A percentile compares a stretch with the other conserved stretches of the same genome.
Conservation (phyloP, 2,329 filamentous ascomycete genomes). For the Ambrosiella beaveri region DNA sequence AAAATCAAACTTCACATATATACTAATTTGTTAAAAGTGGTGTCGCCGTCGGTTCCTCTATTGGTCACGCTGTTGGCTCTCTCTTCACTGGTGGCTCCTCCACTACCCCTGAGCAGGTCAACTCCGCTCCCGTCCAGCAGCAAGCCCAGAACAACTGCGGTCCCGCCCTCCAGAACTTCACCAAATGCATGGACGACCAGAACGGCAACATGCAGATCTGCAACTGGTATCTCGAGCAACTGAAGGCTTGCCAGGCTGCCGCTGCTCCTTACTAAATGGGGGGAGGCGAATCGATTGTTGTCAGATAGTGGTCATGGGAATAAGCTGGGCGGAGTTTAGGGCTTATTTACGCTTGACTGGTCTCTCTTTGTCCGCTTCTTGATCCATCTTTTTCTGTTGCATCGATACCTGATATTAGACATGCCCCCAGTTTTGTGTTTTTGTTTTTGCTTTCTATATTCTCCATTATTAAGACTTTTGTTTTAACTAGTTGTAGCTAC, state of each 20-base stretch:
- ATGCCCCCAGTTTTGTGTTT: not conserved
- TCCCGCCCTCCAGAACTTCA: slow-evolving; percentile 68
- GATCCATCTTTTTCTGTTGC: not conserved
- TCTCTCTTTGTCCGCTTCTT: not conserved
- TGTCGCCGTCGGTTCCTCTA: slow-evolving; percentile 87
- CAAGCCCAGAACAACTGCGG: slow-evolving; percentile 50
- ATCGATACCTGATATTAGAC: not conserved
- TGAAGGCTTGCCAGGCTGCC: slow-evolving; percentile 24
- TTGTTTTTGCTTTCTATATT: not conserved
- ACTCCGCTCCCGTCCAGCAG: slow-evolving; percentile 28
- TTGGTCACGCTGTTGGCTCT: slow-evolving; percentile 87
- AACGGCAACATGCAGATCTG: slow-evolving; percentile 88
- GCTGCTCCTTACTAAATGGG: slow-evolving; percentile 9
- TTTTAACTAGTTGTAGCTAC: slow-evolving; percentile 2
- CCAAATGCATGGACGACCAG: slow-evolving; percentile 92
- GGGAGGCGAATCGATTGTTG: not conserved
- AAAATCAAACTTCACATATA: not conserved
- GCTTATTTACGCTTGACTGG: not conserved
- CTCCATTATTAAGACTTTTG: not conserved
- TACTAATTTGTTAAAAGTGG: slow-evolving; percentile 38
- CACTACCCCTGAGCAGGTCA: slow-evolving; percentile 29
- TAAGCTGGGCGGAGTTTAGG: too few relatives aligned
- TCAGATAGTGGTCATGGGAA: not conserved
- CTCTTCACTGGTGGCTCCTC: slow-evolving; percentile 59
- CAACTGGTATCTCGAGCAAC: slow-evolving; percentile 94